Evolutionary conservation across 148 eudicot genomes (phyloP).

Genomic region (Silene uniflora): DNA sequence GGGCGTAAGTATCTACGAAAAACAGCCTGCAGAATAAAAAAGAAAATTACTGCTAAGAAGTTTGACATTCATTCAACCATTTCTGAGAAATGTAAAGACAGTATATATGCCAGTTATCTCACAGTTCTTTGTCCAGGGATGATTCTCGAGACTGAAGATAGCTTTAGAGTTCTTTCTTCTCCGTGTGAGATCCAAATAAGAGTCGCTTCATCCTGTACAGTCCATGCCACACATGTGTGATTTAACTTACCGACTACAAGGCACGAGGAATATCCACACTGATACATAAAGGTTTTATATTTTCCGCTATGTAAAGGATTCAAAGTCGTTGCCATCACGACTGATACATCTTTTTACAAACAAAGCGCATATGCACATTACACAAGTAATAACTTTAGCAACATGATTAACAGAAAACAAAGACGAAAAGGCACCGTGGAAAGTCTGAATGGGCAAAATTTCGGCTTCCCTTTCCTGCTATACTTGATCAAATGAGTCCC

Average conservation of each 20-base stretch:
- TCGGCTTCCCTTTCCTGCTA: constrained; percentile 87
- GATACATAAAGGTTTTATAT: too few relatives aligned
- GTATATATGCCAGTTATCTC: constrained; percentile 42
- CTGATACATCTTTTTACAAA: too few relatives aligned
- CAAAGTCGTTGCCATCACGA: too few relatives aligned
- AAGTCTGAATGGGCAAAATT: constrained; percentile 81
- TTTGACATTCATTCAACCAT: not conserved
- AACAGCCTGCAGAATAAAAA: constrained; percentile 50
- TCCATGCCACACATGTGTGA: not conserved
- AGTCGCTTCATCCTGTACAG: constrained; percentile 72
- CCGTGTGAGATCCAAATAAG: constrained; percentile 83
- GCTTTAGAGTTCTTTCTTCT: constrained; percentile 65
- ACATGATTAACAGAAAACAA: not conserved
- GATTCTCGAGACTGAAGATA: constrained; percentile 64
- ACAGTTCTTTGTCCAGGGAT: constrained; percentile 95
- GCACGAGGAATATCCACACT: not conserved
- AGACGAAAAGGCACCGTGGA: constrained; percentile 44
- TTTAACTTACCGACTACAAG: not conserved
- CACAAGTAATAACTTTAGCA: too few relatives aligned
- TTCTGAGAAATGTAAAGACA: not conserved
- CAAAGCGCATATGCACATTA: too few relatives aligned
- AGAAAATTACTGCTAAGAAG: too few relatives aligned
- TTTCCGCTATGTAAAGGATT: too few relatives aligned
- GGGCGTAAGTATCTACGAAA: constrained; percentile 76
- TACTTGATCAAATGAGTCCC: constrained; percentile 85